Conservation (phyloP, 2,329 filamentous ascomycete genomes). For the Trichoderma guizhouense region DNA sequence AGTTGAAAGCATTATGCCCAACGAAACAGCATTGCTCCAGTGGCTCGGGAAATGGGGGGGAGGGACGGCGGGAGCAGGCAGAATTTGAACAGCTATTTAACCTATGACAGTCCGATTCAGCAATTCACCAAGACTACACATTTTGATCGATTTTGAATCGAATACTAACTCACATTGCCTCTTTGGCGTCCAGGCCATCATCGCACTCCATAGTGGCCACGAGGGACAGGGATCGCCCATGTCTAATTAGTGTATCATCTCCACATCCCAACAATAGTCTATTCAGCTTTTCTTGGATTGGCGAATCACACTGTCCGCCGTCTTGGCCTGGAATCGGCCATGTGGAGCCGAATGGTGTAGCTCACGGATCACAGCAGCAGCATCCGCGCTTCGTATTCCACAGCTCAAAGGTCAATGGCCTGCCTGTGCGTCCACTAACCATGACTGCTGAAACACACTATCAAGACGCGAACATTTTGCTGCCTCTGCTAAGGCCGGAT, state of each 20-base stretch:
- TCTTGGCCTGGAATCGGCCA: background rate
- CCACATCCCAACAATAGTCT: conserved; percentile 3
- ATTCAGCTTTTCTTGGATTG: conserved; percentile 6
- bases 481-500: background rate
- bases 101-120: background rate
- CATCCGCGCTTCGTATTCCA: background rate
- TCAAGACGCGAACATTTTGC: background rate
- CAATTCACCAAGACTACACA: too few relatives aligned
- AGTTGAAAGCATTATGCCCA: background rate
- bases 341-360: background rate
- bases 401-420: background rate
- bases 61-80: background rate
- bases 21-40: background rate
- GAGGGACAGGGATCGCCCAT: conserved; percentile 4
- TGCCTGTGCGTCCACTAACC: background rate
- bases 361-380: background rate
- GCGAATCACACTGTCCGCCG: background rate
- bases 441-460: conserved; percentile 6
- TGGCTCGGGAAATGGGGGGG: background rate
- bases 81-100: background rate
- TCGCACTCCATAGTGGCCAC: background rate
- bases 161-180: background rate
- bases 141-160: background rate
- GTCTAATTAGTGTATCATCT: background rate
- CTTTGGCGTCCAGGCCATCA: background rate